Percentiles rank a stretch among this genome's conserved stretches.
These are phyloP conservation scores for Aspergillus sp. DNA, from an alignment of 2,329 filamentous ascomycete species.

Conservation along the genomic window DNA sequence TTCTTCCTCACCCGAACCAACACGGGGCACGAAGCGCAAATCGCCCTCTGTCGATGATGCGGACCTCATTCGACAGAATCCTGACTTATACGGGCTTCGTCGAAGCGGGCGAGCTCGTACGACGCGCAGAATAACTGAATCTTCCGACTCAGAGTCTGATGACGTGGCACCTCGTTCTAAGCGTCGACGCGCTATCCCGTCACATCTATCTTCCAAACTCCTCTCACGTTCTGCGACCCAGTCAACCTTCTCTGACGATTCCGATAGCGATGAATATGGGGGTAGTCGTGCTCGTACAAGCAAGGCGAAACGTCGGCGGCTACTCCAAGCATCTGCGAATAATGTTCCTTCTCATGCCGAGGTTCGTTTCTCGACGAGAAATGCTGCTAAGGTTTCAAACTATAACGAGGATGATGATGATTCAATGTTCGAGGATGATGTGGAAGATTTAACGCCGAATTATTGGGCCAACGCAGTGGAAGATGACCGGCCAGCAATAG, in stretches of 20 bases:
- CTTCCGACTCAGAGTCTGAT: constrained; percentile 70
- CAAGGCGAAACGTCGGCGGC: constrained; percentile 74
- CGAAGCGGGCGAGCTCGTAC: constrained; percentile 74
- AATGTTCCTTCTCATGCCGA: constrained; percentile 69
- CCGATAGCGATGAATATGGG: constrained; percentile 70
- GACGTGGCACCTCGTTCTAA: constrained; percentile 53
- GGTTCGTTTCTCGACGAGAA: constrained; percentile 87
- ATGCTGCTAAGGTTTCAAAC: constrained; percentile 71
- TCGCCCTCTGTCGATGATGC: constrained; percentile 68
- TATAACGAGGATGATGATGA: constrained; percentile 68
- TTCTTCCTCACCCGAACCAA: constrained; percentile 71
- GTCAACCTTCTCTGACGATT: constrained; percentile 70
- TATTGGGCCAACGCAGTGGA: constrained; percentile 69
- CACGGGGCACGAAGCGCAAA: constrained; percentile 71
- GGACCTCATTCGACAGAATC: constrained; percentile 84
- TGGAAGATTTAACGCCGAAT: constrained; percentile 63
- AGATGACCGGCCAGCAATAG: constrained; percentile 81
- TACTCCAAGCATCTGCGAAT: constrained; percentile 64
- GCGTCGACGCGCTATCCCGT: constrained; percentile 54
- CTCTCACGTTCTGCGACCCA: constrained; percentile 48
- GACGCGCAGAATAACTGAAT: constrained; percentile 63
- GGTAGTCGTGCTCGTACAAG: constrained; percentile 68
- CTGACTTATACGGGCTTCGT: constrained; percentile 89
- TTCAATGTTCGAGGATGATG: constrained; percentile 56
- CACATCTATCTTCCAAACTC: constrained; percentile 51